Base-by-base conservation (phyloP, 2,329 filamentous ascomycete genomes). In the Aureobasidium lini region DNA sequence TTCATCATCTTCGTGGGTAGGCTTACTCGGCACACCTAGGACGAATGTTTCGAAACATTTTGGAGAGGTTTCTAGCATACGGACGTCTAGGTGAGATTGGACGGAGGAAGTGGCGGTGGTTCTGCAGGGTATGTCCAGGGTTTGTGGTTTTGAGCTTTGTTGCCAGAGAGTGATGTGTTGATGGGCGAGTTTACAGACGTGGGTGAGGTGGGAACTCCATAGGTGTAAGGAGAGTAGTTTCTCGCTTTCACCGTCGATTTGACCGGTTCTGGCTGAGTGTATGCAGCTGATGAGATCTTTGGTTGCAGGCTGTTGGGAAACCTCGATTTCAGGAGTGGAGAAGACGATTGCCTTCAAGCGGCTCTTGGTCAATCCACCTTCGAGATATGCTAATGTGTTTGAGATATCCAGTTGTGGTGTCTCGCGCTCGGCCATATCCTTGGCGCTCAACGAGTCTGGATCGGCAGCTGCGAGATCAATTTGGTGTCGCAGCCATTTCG, bases 401-500 rank as follows among this genome's bases (percentile, higher is more conserved):
- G 79, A 78, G 52, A 88, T 82, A 63, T 95, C 89, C 62, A 95
- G 83, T n/a, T 64, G 66, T 0, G 84, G 83, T 0, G 87, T 84
- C 65, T 94, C 89, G 64, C 88, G 88, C 62, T 93, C 90, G 28
- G 85, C 81, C 46, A 88, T 78, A 63, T 96, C 93, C 23, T 90
- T 85, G 7, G 79, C 75, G 16, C 77, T 77, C 48, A 81, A 76
- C 1, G 79, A 80, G 15, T 79, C 78, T 0, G 84, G 76, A 65
- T 88, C 75, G 69, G 87, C 84, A 6, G 84, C 83, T 47, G 93
- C 82, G 13, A 87, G 82, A 64, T 95, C 89, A 61, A 96, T 93
- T 67, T 92, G 86, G 66, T 90, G 83, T 36, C 86, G 84, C 53
- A 97, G 77, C 93, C 93, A 97, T 57, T 81, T 79, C 0, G 89